phyloP scores from a whole-genome alignment of 164 flowering plant species.

The Stephania yunnanensis region DNA sequence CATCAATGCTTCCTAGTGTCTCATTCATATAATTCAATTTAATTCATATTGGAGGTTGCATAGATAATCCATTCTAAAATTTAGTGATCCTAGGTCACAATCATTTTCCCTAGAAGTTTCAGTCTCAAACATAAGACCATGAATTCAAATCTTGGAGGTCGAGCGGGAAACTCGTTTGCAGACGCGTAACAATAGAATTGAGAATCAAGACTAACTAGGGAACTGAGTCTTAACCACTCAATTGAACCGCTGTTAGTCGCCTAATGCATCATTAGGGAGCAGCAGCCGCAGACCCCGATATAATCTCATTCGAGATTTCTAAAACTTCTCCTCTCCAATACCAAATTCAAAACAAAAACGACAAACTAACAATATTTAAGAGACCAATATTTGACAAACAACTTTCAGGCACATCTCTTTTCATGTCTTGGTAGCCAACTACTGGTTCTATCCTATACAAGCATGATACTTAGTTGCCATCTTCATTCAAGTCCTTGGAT shows the following conservation, averaged over 20 bases:
- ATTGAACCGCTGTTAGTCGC: no score
- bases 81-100: not conserved
- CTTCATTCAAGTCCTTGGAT: constrained; percentile 35
- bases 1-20: not conserved
- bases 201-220: not conserved
- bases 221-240: not conserved
- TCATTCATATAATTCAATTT: not conserved
- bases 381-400: not conserved
- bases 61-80: not conserved
- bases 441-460: not conserved
- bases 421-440: not conserved
- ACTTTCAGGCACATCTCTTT: not conserved
- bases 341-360: not conserved
- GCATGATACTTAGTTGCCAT: constrained; percentile 7
- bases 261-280: no score
- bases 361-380: not conserved
- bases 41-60: not conserved
- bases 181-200: no score
- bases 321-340: no score
- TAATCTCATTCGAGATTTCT: not conserved
- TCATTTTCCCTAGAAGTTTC: not conserved
- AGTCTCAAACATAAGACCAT: not conserved
- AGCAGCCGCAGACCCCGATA: no score
- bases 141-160: no score
- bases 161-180: no score